Base-by-base conservation (phyloP, 176 grass and related monocot species). In the Carex parvula region DNA sequence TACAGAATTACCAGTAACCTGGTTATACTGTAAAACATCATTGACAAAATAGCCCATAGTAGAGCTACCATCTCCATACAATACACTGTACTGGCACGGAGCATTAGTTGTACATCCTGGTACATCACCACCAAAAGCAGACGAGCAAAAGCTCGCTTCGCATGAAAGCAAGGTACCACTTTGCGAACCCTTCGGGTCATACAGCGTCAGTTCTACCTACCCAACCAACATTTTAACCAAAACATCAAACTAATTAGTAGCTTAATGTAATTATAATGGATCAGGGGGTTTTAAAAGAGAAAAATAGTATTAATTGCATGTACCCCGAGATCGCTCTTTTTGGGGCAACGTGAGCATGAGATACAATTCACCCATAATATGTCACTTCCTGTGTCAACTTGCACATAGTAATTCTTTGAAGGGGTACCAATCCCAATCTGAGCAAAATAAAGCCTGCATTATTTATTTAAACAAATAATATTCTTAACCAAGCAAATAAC, bases 351-450 rank as follows among this genome's bases (percentile, higher is more conserved):
- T 3, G 63, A 87, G 88, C 95, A 98, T 80, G 89, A 83, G 86
- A 93, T 64, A 88, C 95, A 98, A 87, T 98, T 98, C 55, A 98
- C 92, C 95, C 95, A 98, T 21, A 98, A 54, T 50, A 98, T 83
- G 65, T 98, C 95, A 84, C 95, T 98, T 76, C 95, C 95, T 11
- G 95, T 95, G 84, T 98, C 95, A 50, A 98, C 91, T 91, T 98
- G 95, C 81, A 98, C 95, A 79, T 93, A 98, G 86, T 93, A 98
- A 2, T 65, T 81, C 80, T 89, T 94, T 18, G 91, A 20, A 87
- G 95, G 95, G 56, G 90, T 70, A 20, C 95, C 95, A 79, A 98
- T 87, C 88, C 83, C 86, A 56, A 98, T 93, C 80, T 74, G 85
- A 67, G 89, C 92, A 82, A 83, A 98, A 78, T 98, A 98, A 24